Evolutionary conservation across 352 stramenopile genomes (phyloP), one percentile per base, ranked within the genome.

Genomic region (Globisporangium cylindrosporum): DNA sequence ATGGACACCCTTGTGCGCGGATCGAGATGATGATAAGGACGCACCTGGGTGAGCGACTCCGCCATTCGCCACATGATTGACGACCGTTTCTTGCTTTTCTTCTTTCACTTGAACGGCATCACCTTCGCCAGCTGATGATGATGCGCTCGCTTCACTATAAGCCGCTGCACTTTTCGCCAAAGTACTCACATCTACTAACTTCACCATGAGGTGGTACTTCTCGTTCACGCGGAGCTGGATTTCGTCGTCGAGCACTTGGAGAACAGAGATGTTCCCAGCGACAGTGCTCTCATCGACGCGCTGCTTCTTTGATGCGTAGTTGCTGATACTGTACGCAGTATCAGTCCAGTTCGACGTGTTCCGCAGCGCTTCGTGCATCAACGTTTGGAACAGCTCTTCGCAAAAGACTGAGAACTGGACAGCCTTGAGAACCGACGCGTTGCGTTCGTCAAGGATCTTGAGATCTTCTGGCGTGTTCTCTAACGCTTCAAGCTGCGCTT

Each of bases 371-470:
- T 94, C 88, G 62, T 90, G 81, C 88, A 96, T 94, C 34, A 93
- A 53, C 8, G 76, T 91, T 67, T 93, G 82, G 68, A 96, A 96
- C 0, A 92, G 69, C 67, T 96, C 88, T 76, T 94, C 86, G 46
- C 85, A 94, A 59, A 94, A 96, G 1, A 96, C 82, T 2, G 88
- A 94, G 62, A 94, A 94, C 74, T 94, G 88, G 12, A 96, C 85
- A 0, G 84, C 85, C 68, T 89, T 88, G 4, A 96, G 67, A 65
- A 94, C 73, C 6, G 80, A 86, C 27, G 75, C 65, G 49, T 96
- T 96, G 34, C 84, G 82, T 38, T 88, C 83, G 4, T 93, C 74
- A 25, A 94, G 64, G 7, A 78, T 70, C 62, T 88, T 84, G 0
- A 81, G 34, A n/a, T 93, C 81, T 14, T 92, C 82, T 1, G 78